Evolutionary conservation across 345 rosid species (phyloP).

Genomic region (Citrus mangshanensis): DNA sequence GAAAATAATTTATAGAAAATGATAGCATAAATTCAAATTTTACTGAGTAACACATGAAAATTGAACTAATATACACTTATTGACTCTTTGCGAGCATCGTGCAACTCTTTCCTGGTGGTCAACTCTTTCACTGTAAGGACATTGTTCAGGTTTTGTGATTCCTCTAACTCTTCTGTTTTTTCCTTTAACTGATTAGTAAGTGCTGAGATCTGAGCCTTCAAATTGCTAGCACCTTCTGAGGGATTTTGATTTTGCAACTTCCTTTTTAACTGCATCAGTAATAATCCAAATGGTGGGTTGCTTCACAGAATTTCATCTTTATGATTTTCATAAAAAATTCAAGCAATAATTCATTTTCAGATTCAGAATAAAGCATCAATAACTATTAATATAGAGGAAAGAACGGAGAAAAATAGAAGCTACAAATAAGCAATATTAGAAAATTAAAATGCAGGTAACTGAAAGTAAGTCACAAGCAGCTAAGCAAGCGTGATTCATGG

Average conservation of each 20-base stretch:
- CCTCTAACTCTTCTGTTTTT: conserved; percentile 13
- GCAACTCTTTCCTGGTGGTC: conserved; percentile 24
- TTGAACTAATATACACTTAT: conserved; percentile 15
- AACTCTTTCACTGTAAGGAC: conserved; percentile 9
- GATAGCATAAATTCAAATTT: neutral
- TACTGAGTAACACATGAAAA: neutral
- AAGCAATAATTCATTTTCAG: neutral
- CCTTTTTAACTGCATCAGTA: conserved; percentile 21
- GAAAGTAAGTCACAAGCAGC: neutral
- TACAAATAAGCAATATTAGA: neutral
- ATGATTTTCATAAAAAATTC: neutral
- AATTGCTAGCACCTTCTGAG: neutral
- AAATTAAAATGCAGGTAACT: neutral
- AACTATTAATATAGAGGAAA: neutral
- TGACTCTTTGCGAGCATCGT: conserved; percentile 32
- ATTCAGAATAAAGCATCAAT: neutral
- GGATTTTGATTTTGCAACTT: conserved; percentile 1
- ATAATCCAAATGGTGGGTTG: neutral
- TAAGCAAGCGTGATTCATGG: neutral
- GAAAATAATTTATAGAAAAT: neutral
- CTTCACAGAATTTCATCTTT: neutral
- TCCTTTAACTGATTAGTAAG: conserved; percentile 22
- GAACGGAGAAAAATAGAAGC: neutral
- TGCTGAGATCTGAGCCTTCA: conserved; percentile 8
- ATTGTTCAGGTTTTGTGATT: conserved; percentile 12